Evolutionary conservation across 129 eudicot species (phyloP), one percentile per base, ranked within the genome.

Genomic region (Ambrosia artemisiifolia): DNA sequence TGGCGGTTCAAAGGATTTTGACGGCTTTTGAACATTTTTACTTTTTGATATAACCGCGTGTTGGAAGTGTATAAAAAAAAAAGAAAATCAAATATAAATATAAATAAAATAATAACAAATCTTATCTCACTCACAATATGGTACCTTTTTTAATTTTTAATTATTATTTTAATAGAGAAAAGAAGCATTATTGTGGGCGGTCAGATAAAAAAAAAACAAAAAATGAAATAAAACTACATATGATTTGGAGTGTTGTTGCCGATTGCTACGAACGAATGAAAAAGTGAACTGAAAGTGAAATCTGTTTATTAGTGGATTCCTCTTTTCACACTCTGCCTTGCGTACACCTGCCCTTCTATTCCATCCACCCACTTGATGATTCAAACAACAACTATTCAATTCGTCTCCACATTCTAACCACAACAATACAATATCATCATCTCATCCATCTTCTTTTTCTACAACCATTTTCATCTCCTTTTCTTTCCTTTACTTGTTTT

Each of bases 301-400:
- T 54, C 57, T 30, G 38, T 24, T 34, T 60, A 49, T 0, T 17
- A n/a, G n/a, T n/a, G n/a, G 35, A 76, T 76, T 76, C 80, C 60
- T 61, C 74, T 67, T 56, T 75, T 75, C 80, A 67, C 80, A 75
- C 80, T 16, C 72, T 64, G 63, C 63, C 54, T 65, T 74, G 79
- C 73, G 79, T 66, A 75, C 73, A 75, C 79, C 79, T 65, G 38
- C 79, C 79, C 33, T 74, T 65, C 4, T 49, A 74, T 63, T 62
- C 77, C 63, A 24, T 56, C 42, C 48, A 38, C 43, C n/a, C n/a
- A n/a, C n/a, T n/a, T n/a, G n/a, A n/a, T n/a, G n/a, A n/a, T n/a
- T 38, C 7, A 9, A 38, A 38, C 7, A 7, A 5, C 6, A 6
- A 38, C 43, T 38, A 5, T 38, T 38, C 43, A 38, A n/a, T n/a